Conservation (phyloP, 148 eudicot species). For the Amaranthus hypochondriacus region DNA sequence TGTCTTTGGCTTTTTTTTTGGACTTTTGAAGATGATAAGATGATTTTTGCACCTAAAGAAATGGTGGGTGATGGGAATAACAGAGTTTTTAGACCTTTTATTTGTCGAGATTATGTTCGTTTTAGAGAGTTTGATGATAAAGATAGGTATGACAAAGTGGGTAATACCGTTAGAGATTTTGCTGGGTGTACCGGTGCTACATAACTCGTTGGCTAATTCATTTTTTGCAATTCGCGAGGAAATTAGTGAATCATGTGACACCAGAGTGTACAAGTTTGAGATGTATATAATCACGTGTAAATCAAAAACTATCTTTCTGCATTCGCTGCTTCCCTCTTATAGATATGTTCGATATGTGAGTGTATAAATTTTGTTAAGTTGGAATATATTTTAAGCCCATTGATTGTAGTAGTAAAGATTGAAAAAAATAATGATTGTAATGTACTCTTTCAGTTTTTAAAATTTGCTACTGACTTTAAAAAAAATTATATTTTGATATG, state of each 20-base stretch:
- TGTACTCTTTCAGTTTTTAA: background rate
- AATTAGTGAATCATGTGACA: background rate
- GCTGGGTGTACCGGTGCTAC: conserved; percentile 32
- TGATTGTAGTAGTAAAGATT: background rate
- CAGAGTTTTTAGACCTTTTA: conserved; percentile 54
- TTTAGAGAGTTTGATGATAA: conserved; percentile 65
- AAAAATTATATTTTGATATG: no score
- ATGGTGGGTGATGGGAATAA: conserved; percentile 52
- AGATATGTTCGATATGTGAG: no score
- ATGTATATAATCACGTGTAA: conserved; percentile 6
- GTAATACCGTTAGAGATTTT: conserved; percentile 72
- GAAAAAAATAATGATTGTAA: background rate
- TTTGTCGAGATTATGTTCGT: conserved; percentile 56
- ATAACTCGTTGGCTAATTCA: no score
- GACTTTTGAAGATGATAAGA: conserved; percentile 80
- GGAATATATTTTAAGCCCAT: no score
- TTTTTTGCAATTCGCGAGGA: no score
- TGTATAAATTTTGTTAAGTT: no score
- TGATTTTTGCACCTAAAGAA: conserved; percentile 61
- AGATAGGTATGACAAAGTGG: conserved; percentile 80
- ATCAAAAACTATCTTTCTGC: background rate
- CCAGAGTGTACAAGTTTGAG: conserved; percentile 8
- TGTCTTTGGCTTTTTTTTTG: conserved; percentile 80
- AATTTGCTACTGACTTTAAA: no score
- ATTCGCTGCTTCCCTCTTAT: no score